These are phyloP conservation scores for Gyromitra esculenta DNA, from an alignment of 2,329 filamentous ascomycete species.

Conservation along the genomic window DNA sequence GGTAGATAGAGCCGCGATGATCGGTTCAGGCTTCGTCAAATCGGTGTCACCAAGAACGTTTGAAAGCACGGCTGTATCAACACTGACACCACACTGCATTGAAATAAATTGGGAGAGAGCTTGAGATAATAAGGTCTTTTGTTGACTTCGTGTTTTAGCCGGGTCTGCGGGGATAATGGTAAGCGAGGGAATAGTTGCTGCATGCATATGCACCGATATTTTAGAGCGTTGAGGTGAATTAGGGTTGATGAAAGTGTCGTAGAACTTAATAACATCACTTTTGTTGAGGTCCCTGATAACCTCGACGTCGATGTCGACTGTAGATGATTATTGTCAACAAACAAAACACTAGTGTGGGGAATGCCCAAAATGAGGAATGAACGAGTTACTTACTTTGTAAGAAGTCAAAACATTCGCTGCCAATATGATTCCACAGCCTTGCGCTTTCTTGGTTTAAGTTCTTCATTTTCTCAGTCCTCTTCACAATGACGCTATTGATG, in stretches of 20 bases:
- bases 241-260: slow-evolving; percentile 77
- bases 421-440: slow-evolving; percentile 85
- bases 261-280: slow-evolving; percentile 81
- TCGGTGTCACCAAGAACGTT: slow-evolving; percentile 62
- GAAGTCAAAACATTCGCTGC: slow-evolving; percentile 89
- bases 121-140: slow-evolving; percentile 36
- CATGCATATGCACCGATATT: slow-evolving; percentile 77
- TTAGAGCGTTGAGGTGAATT: slow-evolving; percentile 79
- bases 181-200: slow-evolving; percentile 39
- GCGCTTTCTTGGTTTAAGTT: slow-evolving; percentile 86
- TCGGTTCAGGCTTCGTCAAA: slow-evolving; percentile 64
- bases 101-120: slow-evolving; percentile 50
- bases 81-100: slow-evolving; percentile 55
- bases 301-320: slow-evolving; percentile 79
- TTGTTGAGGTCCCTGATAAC: slow-evolving; percentile 79
- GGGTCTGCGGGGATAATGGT: slow-evolving; percentile 3
- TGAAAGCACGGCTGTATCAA: slow-evolving; percentile 60
- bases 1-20: slow-evolving; percentile 64
- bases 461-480: slow-evolving; percentile 88
- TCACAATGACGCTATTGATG: slow-evolving; percentile 87
- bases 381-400: slow-evolving; percentile 72
- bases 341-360: neutral
- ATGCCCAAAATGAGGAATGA: neutral
- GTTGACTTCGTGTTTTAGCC: slow-evolving; percentile 1
- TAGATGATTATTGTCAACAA: slow-evolving; percentile 67